Base-by-base conservation (phyloP, 108 stramenopile genomes). In the Pseudonitzschia multiseries region DNA sequence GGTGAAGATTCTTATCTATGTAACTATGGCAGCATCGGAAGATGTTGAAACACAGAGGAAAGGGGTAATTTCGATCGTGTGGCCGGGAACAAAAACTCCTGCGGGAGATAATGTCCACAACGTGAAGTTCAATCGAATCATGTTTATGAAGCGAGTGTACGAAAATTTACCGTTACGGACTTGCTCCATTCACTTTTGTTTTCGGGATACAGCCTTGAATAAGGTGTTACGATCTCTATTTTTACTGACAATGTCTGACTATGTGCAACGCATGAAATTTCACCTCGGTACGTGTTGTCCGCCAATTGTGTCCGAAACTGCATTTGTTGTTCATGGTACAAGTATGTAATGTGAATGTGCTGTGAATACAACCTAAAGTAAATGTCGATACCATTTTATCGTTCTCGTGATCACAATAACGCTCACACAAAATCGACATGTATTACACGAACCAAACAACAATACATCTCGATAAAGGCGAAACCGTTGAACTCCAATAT, bases 31-130 rank as follows among this genome's bases (percentile, higher is more conserved):
- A 48, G 43, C 66, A 50, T 48, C 66, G 17, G 66, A 67, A 43
- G 66, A 67, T 22, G 66, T 48, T 5, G 66, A 67, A 50, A 48
- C 66, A 13, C 66, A 67, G 43, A 36, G 66, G 5, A 67, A 67
- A 36, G 66, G 66, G 15, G 26, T 67, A 8, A 50, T 27, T 18
- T 44, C 66, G n/a, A 50, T 67, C 21, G 46, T 67, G 8, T 67
- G 66, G 66, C 66, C 66, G 22, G 66, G 61, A 40, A 33, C 33
- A n/a, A 62, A 62, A 26, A 22, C 24, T 18, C 40, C 42, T 24
- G 43, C 12, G n/a, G 61, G 61, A 9, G 61, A 62, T 20, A 33
- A 62, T 33, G 33, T 41, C 15, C 8, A 21, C n/a, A 40, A 33
- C 32, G 1, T 62, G 2, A 62, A 62, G 29, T 40, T 33, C 20